These are phyloP conservation scores for Cenchrus purpureus DNA, from an alignment of 176 grass and related monocot genomes.

Conservation along the genomic window DNA sequence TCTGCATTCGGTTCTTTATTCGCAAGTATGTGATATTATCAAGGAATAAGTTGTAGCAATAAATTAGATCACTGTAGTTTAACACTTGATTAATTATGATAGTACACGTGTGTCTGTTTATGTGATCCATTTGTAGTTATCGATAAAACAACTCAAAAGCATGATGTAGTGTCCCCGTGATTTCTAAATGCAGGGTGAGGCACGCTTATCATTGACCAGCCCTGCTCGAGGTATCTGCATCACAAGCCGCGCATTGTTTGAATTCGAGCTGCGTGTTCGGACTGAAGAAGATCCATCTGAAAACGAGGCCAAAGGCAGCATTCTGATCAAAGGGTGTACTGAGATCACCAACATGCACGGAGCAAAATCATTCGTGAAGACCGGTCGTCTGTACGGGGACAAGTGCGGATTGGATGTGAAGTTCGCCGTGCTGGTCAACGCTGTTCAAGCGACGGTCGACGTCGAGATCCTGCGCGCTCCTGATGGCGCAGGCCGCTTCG, in stretches of 20 bases:
- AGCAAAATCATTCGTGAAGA: background rate
- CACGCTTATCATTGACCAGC: constrained; percentile 12
- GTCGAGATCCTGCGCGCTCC: constrained; percentile 34
- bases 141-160: background rate
- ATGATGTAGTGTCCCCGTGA: background rate
- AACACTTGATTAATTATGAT: no score
- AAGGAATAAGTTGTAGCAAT: background rate
- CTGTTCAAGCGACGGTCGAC: constrained; percentile 34
- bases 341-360: background rate
- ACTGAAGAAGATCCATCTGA: background rate
- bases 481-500: background rate
- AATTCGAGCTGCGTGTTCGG: constrained; percentile 32
- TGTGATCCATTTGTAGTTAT: background rate
- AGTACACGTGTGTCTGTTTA: no score
- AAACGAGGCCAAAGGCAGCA: background rate
- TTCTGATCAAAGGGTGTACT: constrained; percentile 40
- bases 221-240: constrained; percentile 35
- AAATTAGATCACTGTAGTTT: no score
- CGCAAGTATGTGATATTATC: background rate
- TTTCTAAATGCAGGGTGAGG: constrained; percentile 24
- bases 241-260: constrained; percentile 4
- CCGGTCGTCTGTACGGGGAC: background rate
- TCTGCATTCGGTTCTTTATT: background rate
- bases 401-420: constrained; percentile 43
- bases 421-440: background rate